Evolutionary conservation across 2,329 filamentous ascomycete species (phyloP).

Genomic region (Lecanicillium sp.): DNA sequence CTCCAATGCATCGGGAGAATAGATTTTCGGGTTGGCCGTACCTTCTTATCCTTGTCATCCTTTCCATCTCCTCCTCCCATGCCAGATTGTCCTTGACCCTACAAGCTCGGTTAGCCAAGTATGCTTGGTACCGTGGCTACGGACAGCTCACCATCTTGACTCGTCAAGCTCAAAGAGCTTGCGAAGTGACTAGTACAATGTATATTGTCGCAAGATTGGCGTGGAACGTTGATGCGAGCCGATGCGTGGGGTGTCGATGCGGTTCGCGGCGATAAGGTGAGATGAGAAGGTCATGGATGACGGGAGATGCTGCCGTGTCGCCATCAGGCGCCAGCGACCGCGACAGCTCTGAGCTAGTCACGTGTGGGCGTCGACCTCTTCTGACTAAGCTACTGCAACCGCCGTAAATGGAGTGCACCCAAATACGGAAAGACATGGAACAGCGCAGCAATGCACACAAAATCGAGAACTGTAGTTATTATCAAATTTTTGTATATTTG

Average conservation of each 20-base stretch:
- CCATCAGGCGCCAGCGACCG: slow-evolving; percentile 41
- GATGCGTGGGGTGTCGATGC: slow-evolving; percentile 19
- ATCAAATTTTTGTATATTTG: slow-evolving; percentile 2
- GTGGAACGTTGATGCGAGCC: slow-evolving; percentile 8
- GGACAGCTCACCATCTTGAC: slow-evolving; percentile 30
- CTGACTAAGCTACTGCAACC: slow-evolving; percentile 14
- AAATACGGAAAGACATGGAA: neutral
- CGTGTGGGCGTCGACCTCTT: slow-evolving; percentile 22
- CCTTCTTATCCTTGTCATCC: slow-evolving; percentile 93
- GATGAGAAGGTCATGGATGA: slow-evolving; percentile 25
- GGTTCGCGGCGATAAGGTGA: slow-evolving; percentile 19
- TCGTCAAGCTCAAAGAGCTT: slow-evolving; percentile 25
- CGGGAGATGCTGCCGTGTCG: slow-evolving; percentile 26
- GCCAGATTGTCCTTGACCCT: slow-evolving; percentile 84
- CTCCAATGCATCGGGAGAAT: neutral
- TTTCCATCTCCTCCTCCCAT: slow-evolving; percentile 76
- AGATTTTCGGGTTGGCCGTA: slow-evolving; percentile 28
- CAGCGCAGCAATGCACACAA: neutral
- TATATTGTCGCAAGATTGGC: neutral
- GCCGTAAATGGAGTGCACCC: no score
- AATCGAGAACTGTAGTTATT: no score
- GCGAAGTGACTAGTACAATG: neutral
- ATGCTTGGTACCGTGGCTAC: neutral
- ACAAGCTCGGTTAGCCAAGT: slow-evolving; percentile 15
- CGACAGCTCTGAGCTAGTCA: slow-evolving; percentile 34